Evolutionary conservation across 805 yeast genomes (phyloP).

Genomic region (Candida xyloterini): DNA sequence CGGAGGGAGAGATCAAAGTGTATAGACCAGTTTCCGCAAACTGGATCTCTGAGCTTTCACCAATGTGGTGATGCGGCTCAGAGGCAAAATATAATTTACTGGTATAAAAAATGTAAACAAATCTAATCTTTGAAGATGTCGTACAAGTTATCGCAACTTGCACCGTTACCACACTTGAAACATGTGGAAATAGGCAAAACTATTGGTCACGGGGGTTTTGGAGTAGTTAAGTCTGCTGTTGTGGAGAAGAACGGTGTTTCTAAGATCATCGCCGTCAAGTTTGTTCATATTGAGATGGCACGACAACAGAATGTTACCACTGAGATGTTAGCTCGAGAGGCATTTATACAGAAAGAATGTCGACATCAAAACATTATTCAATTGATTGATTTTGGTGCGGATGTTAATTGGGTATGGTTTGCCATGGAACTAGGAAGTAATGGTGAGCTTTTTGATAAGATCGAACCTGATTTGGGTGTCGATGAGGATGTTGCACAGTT

Average conservation of each 20-base stretch:
- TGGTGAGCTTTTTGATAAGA: conserved; percentile 77
- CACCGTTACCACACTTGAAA: conserved; percentile 46
- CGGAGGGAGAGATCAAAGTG: conserved; percentile 41
- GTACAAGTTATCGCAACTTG: conserved; percentile 44
- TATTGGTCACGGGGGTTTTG: conserved; percentile 68
- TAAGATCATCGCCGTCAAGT: conserved; percentile 54
- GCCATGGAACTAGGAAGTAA: conserved; percentile 68
- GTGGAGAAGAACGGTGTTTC: conserved; percentile 34
- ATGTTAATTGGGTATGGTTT: conserved; percentile 59
- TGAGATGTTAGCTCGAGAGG: conserved; percentile 47
- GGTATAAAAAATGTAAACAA: conserved; percentile 6
- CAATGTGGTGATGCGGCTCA: conserved; percentile 21
- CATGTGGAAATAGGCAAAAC: conserved; percentile 48
- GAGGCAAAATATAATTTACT: conserved; percentile 1
- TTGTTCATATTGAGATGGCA: conserved; percentile 42
- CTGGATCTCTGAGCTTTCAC: conserved; percentile 40
- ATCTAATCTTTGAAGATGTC: conserved; percentile 15
- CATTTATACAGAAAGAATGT: conserved; percentile 56
- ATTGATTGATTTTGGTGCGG: conserved; percentile 52
- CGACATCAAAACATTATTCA: conserved; percentile 60
- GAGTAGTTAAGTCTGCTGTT: conserved; percentile 52
- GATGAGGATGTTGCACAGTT: conserved; percentile 65
- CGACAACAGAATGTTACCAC: conserved; percentile 30
- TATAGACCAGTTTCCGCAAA: conserved; percentile 46
- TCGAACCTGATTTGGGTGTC: conserved; percentile 72